Conservation (phyloP, 2,329 filamentous ascomycete species). For the Trichoderma afroharzianum region DNA sequence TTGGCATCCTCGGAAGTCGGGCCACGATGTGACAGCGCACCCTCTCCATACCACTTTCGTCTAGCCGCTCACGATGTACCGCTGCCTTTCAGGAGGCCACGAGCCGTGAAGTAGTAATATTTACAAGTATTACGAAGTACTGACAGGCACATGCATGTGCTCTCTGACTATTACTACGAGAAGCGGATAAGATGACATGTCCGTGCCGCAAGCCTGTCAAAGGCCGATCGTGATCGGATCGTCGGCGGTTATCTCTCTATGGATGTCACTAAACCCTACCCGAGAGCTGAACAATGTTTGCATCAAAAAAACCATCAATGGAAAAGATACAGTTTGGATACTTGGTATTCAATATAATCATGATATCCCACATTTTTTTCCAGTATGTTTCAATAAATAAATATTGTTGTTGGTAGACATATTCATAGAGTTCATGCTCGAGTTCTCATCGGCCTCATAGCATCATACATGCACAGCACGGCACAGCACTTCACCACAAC, state of each 20-base stretch:
- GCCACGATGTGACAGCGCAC: neutral
- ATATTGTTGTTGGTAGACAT: neutral
- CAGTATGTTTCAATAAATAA: neutral
- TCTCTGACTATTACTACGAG: neutral
- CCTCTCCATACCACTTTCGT: neutral
- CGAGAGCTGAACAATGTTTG: neutral
- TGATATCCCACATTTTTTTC: neutral
- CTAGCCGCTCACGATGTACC: neutral
- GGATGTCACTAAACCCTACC: neutral
- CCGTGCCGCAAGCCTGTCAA: neutral
- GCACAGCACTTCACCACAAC: neutral
- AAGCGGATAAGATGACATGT: neutral
- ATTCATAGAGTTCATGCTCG: neutral
- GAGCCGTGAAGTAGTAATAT: neutral
- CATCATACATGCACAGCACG: neutral
- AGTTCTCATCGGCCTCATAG: no score
- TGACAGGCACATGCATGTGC: neutral
- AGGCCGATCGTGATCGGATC: constrained; percentile 5
- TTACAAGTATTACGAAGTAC: neutral
- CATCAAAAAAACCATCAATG: neutral
- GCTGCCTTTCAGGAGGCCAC: neutral
- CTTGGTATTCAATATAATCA: neutral
- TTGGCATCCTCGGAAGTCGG: neutral
- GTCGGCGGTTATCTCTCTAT: neutral
- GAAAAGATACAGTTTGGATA: neutral